Evolutionary conservation across 179 eudicot species (phyloP).

Genomic region (Nepenthes alata): DNA sequence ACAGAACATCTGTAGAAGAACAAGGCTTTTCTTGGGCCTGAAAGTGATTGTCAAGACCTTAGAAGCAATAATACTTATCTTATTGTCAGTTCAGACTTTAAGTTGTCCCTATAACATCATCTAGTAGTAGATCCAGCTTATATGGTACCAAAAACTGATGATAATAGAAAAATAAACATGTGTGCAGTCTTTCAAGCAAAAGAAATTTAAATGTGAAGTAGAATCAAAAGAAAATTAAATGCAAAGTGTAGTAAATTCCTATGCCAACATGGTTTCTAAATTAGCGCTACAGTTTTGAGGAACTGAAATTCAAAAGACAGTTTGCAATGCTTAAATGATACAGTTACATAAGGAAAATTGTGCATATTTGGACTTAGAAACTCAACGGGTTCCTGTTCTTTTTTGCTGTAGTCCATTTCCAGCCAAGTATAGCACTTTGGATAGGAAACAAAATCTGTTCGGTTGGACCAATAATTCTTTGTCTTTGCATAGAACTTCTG

Average conservation of each 20-base stretch:
- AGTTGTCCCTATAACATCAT: neutral
- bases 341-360: neutral
- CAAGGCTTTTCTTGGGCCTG: conserved; percentile 41
- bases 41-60: conserved; percentile 7
- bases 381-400: conserved; percentile 38
- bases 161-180: neutral
- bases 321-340: neutral
- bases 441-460: conserved; percentile 49
- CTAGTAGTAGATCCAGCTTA: neutral
- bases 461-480: conserved; percentile 56
- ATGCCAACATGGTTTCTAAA: too few species aligned
- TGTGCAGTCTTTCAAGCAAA: neutral
- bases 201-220: too few species aligned
- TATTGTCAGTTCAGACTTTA: neutral
- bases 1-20: conserved; percentile 25
- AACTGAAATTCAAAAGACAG: neutral
- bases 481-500: conserved; percentile 78
- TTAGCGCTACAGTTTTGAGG: neutral
- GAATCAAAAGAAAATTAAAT: neutral
- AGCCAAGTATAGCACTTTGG: conserved; percentile 78
- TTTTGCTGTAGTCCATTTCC: conserved; percentile 88
- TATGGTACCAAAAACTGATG: neutral
- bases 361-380: neutral
- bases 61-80: neutral
- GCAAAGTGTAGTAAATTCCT: too few species aligned